Conservation (phyloP, 768 basidiomycete species). For the Boletus subparvulus region DNA sequence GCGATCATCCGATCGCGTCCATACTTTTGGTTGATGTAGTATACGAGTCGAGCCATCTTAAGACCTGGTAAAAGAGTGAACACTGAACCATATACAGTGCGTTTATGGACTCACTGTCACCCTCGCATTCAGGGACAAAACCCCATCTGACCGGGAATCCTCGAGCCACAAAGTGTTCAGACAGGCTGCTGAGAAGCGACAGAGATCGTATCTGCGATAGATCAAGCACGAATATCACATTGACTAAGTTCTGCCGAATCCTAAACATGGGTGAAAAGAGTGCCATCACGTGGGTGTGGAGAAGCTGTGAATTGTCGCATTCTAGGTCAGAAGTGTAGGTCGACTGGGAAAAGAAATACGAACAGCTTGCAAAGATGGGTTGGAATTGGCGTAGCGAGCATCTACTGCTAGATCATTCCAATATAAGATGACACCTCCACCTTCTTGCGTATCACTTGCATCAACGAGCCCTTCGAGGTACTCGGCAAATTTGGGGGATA, state of each 20-base stretch:
- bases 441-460: slow-evolving; percentile 83
- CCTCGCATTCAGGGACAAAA: slow-evolving; percentile 65
- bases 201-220: slow-evolving; percentile 62
- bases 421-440: slow-evolving; percentile 71
- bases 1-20: slow-evolving; percentile 63
- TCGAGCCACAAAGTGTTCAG: slow-evolving; percentile 70
- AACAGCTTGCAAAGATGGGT: slow-evolving; percentile 50
- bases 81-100: not conserved
- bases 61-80: slow-evolving; percentile 39
- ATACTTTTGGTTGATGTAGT: slow-evolving; percentile 59
- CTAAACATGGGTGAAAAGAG: slow-evolving; percentile 76
- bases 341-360: slow-evolving; percentile 15
- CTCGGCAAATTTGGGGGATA: slow-evolving; percentile 37
- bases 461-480: slow-evolving; percentile 76
- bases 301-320: slow-evolving; percentile 22
- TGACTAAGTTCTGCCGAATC: slow-evolving; percentile 79
- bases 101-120: slow-evolving; percentile 33
- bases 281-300: slow-evolving; percentile 37
- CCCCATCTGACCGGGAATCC: slow-evolving; percentile 83
- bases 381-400: slow-evolving; percentile 55
- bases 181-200: slow-evolving; percentile 59
- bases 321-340: not conserved
- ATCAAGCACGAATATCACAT: slow-evolving; percentile 80
- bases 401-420: slow-evolving; percentile 94
- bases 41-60: slow-evolving; percentile 72